Evolutionary conservation across 2,329 filamentous ascomycete genomes (phyloP).

Genomic region (Pyricularia pennisetigena): DNA sequence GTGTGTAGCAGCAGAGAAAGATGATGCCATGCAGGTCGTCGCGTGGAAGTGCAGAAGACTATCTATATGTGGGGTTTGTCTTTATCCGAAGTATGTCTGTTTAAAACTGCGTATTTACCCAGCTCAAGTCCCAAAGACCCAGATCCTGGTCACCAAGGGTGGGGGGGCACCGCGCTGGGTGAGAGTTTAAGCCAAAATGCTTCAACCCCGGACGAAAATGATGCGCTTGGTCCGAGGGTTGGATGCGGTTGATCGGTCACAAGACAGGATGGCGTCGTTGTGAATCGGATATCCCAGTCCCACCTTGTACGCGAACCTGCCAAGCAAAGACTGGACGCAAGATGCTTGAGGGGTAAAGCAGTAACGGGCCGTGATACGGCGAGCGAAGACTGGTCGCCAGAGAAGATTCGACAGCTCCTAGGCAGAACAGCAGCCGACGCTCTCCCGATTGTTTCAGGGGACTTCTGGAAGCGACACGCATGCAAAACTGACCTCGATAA

Average conservation of each 20-base stretch:
- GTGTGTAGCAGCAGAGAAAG: background rate
- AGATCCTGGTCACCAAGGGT: background rate
- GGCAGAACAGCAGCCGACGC: background rate
- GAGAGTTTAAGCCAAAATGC: background rate
- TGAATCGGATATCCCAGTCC: background rate
- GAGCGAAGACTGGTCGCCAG: background rate
- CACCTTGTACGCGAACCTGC: background rate
- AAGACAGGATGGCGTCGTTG: background rate
- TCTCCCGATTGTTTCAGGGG: background rate
- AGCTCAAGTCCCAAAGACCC: background rate
- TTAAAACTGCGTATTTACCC: background rate
- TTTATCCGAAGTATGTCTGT: background rate
- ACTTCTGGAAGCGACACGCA: background rate
- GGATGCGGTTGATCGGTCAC: background rate
- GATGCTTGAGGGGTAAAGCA: background rate
- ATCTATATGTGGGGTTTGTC: constrained; percentile 4
- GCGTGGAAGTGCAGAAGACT: background rate
- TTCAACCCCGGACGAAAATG: background rate
- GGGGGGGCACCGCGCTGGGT: background rate
- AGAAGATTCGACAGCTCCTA: background rate
- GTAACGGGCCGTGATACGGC: background rate
- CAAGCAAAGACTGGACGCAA: background rate
- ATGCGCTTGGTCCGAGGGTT: background rate
- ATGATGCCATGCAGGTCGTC: background rate
- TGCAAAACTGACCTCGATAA: background rate